Percentiles rank a stretch among this genome's conserved stretches.
Evolutionary conservation across 371 early-diverging fungal genomes (phyloP).

Genomic region (Mortierella sp.): DNA sequence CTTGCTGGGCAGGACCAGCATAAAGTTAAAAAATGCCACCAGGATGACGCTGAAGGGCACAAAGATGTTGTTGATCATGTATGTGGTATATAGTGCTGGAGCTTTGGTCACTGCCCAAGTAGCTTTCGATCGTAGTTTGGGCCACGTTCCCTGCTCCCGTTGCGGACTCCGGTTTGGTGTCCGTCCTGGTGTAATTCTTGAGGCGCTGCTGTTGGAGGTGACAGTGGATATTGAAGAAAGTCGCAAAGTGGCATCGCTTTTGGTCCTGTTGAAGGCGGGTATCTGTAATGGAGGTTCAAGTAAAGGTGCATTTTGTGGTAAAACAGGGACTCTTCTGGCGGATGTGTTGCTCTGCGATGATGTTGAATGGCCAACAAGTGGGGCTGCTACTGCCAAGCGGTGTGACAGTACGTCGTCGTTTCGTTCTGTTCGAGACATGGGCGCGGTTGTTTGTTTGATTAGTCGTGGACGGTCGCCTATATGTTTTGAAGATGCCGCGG

Average conservation of each 20-base stretch:
- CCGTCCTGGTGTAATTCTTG: neutral
- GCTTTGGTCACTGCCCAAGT: conserved; percentile 34
- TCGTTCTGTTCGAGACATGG: conserved; percentile 28
- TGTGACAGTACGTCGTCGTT: conserved; percentile 28
- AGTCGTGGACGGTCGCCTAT: neutral
- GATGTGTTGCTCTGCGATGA: neutral
- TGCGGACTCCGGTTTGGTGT: neutral
- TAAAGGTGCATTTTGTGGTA: conserved; percentile 23
- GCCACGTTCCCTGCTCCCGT: neutral
- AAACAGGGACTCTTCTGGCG: neutral
- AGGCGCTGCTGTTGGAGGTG: neutral
- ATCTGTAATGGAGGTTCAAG: conserved; percentile 25
- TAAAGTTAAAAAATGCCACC: conserved; percentile 34
- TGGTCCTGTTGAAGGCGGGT: conserved; percentile 14
- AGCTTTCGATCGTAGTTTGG: conserved; percentile 2
- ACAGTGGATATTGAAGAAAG: neutral
- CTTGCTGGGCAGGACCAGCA: conserved; percentile 28
- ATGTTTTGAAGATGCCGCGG: neutral
- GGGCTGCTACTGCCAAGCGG: conserved; percentile 15
- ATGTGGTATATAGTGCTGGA: conserved; percentile 32
- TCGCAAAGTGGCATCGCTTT: neutral
- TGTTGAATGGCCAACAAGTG: neutral
- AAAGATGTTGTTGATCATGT: conserved; percentile 38
- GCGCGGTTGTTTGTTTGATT: conserved; percentile 2
- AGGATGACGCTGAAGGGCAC: conserved; percentile 33